Base-by-base conservation (phyloP, 1,284 basidiomycete species). In the Moesziomyces aphidis region DNA sequence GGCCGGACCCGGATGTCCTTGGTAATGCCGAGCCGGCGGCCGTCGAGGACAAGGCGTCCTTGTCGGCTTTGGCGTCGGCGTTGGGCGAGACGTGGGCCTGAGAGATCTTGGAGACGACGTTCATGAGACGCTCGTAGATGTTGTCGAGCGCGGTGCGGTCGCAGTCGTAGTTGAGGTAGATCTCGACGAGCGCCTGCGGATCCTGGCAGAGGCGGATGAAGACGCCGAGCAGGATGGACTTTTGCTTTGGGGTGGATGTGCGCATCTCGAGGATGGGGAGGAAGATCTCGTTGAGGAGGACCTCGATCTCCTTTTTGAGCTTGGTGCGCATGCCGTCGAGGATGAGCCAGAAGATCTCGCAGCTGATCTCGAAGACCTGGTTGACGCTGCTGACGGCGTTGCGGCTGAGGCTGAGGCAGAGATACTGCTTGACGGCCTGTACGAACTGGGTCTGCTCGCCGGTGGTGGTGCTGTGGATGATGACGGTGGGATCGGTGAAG, bases 231-330 rank as follows among this genome's bases (percentile, higher is more conserved):
- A 84, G 61, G 52, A 82, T 81, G 23, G 76, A 77, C 61, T 84
- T 84, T 63, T 84, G 97, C 82, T 93, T 94, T 56, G 97, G 87
- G 0, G 95, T 97, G 11, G 96, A 94, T 22, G 93, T 97, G 80
- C 92, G 91, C 95, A 99, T 98, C 87, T 99, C 97, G 54, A 99
- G 87, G 55, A 99, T 97, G 2, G 97, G 97, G 64, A 99, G 90
- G 87, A 99, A 99, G 79, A 99, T 99, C 84, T 99, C 97, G 83
- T 97, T 97, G 59, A 99, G 86, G 36, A 99, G 88, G 43, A 99
- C 95, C 85, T 98, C 97, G 72, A 99, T 98, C 86, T 99, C 97
- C 92, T 98, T 98, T 93, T 99, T 99, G 71, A 99, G 89, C 86
- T 94, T 97, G 31, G 94, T 94, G 34, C 97, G 90, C 91, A 99